Base-by-base conservation (phyloP, 352 stramenopile genomes). In the Lagenidium giganteum region DNA sequence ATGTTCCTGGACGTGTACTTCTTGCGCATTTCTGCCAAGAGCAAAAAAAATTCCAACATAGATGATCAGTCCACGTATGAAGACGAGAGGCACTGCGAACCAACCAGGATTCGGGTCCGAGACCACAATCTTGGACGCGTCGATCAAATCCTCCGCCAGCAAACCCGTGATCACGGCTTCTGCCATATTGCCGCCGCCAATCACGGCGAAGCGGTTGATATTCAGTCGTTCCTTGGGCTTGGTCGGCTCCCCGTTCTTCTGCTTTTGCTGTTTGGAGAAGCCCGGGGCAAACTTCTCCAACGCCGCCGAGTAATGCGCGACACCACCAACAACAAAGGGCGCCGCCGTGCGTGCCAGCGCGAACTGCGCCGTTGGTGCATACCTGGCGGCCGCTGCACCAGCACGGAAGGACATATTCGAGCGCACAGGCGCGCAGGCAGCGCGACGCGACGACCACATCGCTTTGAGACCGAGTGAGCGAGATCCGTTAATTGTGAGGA, bases 131-230 rank as follows among this genome's bases (percentile, higher is more conserved):
- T 91, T 87, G 16, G 61, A 51, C 23, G 57, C 73, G 5, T 65
- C 49, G 25, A 92, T 59, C 13, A 92, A 62, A 5, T 86, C 69
- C 47, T 92, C 64, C 1, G 61, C 70, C 14, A 91, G 53, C 22
- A 96, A 61, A 17, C 79, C 81, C 23, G 72, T 87, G 54, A 96
- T 71, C 29, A 96, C 85, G 13, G 86, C 86, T 38, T 96, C 83
- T 20, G 81, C 80, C 86, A 96, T 96, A 53, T 95, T 95, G 35
- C 86, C 86, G 13, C 86, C 86, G 27, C 86, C 86, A 31, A 96
- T 85, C 24, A 96, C 73, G 0, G 79, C 73, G 38, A 93, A 61
- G 14, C 71, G 70, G 22, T 51, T 54, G 26, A 92, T 53, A 4
- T 67, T 41, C 14, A 92, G 57, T 35, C 41, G 42, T 22, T 47